Evolutionary conservation across 768 basidiomycete species (phyloP), one percentile per base, ranked within the genome.

Genomic region (Pleurotus pulmonarius): DNA sequence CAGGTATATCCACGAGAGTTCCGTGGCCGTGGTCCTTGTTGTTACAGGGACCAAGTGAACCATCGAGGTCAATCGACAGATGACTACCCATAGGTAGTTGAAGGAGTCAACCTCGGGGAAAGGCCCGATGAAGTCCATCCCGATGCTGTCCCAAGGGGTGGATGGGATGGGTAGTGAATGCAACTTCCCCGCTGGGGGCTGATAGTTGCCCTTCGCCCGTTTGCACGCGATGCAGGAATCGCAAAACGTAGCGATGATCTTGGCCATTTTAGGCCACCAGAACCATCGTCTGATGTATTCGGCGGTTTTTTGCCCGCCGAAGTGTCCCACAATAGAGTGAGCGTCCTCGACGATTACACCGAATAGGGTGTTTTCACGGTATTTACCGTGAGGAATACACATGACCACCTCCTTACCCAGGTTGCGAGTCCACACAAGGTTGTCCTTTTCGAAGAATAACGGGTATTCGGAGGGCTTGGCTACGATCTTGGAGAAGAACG

Each of bases 101-200:
- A 39, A 70, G 0, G 59, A 65, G 46, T 62, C 51, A 49, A 63
- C 15, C 58, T 53, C 38, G 11, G 72, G 75, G 8, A 78, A 61
- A 1, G 69, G 70, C 0, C 69, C 75, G 0, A 77, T 56, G 39
- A 77, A 77, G 60, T 78, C 76, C 49, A 78, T 73, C 0, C 68
- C 70, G 0, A 79, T 73, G 0, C 68, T 66, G 1, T 69, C 64
- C 72, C 72, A 75, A 0, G 75, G 76, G 3, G 58, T 53, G 0
- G 49, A 59, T 0, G 70, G 72, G 0, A 73, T 59, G 0, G 69
- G 69, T 6, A 70, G 60, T 2, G 60, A 46, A 25, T 74, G 70
- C 0, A 73, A 58, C 8, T 70, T 58, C 9, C 74, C 74, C 0
- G 58, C 8, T 0, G 69, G 70, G 18, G 48, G 34, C 4, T 56